Evolutionary conservation across 2,329 filamentous ascomycete genomes (phyloP).

Genomic region (Xylariaceae sp.): DNA sequence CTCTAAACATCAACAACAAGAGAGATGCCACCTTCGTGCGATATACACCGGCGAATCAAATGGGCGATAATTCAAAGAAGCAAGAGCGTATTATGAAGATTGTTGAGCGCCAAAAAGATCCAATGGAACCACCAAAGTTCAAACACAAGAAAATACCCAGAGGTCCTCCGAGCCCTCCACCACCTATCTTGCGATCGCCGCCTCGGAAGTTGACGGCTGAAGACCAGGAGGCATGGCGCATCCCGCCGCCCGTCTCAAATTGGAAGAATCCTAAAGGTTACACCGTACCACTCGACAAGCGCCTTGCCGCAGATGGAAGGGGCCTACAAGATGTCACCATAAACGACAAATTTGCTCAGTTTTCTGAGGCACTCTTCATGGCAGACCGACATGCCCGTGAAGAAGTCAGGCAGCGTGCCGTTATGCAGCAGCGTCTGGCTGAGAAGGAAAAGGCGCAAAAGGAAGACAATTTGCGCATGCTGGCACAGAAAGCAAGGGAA

Average conservation of each 20-base stretch:
- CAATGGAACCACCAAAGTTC: conserved; percentile 92
- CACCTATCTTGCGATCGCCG: conserved; percentile 91
- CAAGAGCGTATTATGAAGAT: conserved; percentile 98
- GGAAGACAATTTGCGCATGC: conserved; percentile 80
- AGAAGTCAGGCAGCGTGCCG: conserved; percentile 84
- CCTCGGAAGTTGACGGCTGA: conserved; percentile 93
- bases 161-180: conserved; percentile 86
- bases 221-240: conserved; percentile 96
- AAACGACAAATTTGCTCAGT: conserved; percentile 97
- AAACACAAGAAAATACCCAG: conserved; percentile 98
- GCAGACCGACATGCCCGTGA: conserved; percentile 93
- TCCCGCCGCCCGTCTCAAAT: conserved; percentile 81
- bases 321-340: conserved; percentile 91
- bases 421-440: conserved; percentile 93
- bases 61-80: conserved; percentile 83
- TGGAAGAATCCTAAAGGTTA: conserved; percentile 99
- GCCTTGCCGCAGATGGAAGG: conserved; percentile 87
- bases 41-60: conserved; percentile 94
- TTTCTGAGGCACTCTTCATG: conserved; percentile 89
- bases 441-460: conserved; percentile 96
- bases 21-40: conserved; percentile 89
- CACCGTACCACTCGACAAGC: conserved; percentile 92
- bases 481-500: conserved; percentile 89
- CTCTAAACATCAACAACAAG: conserved; percentile 74
- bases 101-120: conserved; percentile 87